Base-by-base conservation (phyloP, 208 protist genomes). In the Phytomonas sp. region DNA sequence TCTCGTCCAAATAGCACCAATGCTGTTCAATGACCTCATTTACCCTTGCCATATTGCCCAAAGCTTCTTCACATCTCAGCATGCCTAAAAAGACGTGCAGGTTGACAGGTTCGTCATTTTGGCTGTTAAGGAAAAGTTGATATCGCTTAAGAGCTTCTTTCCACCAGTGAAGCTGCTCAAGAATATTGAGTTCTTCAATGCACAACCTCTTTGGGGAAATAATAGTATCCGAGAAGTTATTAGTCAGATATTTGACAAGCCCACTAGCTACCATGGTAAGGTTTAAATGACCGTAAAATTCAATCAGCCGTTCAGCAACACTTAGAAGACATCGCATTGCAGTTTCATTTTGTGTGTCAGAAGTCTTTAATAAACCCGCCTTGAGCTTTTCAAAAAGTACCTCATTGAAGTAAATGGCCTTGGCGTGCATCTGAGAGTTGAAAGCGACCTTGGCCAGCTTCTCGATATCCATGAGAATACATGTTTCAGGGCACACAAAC, bases 141-240 rank as follows among this genome's bases (percentile, higher is more conserved):
- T 96, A 96, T 37, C 80, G 86, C 66, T 73, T 70, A 60, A 94
- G 76, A 4, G 91, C 91, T 70, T 96, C 88, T 40, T 70, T 80
- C 86, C 87, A 93, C 88, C 88, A 94, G 52, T 94, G 88, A 60
- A 96, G 82, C 76, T 96, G 91, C 77, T 96, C 91, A 36, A 96
- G 64, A 30, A 85, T 88, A 33, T 81, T 83, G 19, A 94, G 80
- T 62, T 89, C 86, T 65, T 94, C 86, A 60, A 91, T 89, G 52
- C 91, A 83, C 70, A 92, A 88, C 72, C 92, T 76, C 81, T 76
- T 71, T 33, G 76, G 84, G 8, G 83, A 76, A 67, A 93, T 89
- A 60, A 92, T 86, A 66, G 75, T 81, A 23, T 84, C 80, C 26
- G 89, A 88, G 64, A 94, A 94, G 66, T 91, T 89, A 34, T 79